A percentile compares a stretch with the other conserved stretches of the same genome.
Evolutionary conservation across 345 rosid species (phyloP).

Genomic region (Dipteronia sinensis): DNA sequence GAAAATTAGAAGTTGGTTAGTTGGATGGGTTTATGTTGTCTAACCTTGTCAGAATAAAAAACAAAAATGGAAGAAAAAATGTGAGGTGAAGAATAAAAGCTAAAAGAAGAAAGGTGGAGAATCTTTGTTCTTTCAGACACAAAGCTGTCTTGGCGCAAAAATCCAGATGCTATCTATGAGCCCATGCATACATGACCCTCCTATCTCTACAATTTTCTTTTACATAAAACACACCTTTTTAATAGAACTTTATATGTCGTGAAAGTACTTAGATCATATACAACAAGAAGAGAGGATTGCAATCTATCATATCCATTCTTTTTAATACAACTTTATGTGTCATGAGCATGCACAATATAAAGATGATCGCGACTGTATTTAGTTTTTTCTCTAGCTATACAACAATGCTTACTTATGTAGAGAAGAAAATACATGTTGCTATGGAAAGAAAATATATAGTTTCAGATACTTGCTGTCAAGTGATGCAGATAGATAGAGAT

Average conservation of each 20-base stretch:
- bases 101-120: background rate
- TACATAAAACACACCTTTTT: background rate
- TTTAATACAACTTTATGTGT: background rate
- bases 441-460: too few species aligned
- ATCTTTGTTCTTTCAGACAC: background rate
- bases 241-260: background rate
- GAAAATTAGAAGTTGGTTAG: too few species aligned
- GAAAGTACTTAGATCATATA: background rate
- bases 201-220: background rate
- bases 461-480: too few species aligned
- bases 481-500: background rate
- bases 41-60: background rate
- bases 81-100: background rate
- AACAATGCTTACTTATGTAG: background rate
- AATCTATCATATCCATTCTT: background rate
- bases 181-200: background rate
- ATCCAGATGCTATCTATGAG: background rate
- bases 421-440: background rate
- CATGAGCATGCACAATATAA: background rate
- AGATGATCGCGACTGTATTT: too few species aligned
- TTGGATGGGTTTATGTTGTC: background rate
- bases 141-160: constrained; percentile 6
- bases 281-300: background rate
- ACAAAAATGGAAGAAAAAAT: too few species aligned
- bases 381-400: background rate